phyloP scores from a whole-genome alignment of 768 basidiomycete species.

The Clitopilus passeckerianus region DNA sequence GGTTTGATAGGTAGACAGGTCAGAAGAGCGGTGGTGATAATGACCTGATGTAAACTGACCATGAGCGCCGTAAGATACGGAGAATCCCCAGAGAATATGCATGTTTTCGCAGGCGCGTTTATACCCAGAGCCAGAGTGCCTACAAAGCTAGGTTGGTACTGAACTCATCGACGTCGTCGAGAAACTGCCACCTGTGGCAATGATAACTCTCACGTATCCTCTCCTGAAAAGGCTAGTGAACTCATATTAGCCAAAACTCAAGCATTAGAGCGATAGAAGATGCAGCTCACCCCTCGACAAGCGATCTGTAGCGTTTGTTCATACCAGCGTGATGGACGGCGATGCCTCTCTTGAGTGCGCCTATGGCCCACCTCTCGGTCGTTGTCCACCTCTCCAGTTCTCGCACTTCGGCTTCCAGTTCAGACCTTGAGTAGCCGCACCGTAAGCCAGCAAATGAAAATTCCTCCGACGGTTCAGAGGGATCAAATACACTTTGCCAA shows the following conservation, averaged over 20 bases:
- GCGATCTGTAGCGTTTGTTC: conserved; percentile 52
- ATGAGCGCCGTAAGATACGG: conserved; percentile 56
- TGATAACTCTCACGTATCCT: conserved; percentile 59
- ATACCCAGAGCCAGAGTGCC: conserved; percentile 72
- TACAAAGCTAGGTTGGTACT: conserved; percentile 11
- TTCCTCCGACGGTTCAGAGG: conserved; percentile 47
- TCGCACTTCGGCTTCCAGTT: conserved; percentile 44
- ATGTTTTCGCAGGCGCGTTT: conserved; percentile 67
- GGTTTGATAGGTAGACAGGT: neutral
- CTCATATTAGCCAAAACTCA: neutral
- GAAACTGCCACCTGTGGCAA: conserved; percentile 48
- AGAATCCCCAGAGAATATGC: conserved; percentile 61
- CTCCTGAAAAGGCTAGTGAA: conserved; percentile 48
- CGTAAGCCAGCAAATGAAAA: conserved; percentile 54
- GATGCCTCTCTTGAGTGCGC: conserved; percentile 52
- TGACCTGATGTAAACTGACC: conserved; percentile 25
- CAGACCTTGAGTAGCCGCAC: conserved; percentile 36
- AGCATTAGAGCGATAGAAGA: neutral
- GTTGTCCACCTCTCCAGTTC: conserved; percentile 27
- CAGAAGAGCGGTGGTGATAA: conserved; percentile 2
- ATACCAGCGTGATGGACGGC: conserved; percentile 71
- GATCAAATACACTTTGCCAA: conserved; percentile 57
- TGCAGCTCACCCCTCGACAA: conserved; percentile 47
- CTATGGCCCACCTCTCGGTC: conserved; percentile 37
- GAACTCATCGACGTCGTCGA: neutral